Evolutionary conservation across 805 yeast genomes (phyloP), one percentile per base, ranked within the genome.

Genomic region (Maudiozyma barnettii): DNA sequence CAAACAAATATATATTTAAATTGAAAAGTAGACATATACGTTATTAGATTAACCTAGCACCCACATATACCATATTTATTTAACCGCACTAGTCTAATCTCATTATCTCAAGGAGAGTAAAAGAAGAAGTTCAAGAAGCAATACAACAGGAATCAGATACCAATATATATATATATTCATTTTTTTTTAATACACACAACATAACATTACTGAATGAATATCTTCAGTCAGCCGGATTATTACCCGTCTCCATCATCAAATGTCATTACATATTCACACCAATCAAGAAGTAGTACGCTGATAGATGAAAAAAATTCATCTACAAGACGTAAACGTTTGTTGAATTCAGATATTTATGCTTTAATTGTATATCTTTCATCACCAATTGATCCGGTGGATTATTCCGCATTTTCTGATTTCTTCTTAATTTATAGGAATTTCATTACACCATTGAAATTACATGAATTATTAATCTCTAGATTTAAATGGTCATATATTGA

Each of bases 361-460:
- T 63, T 82, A 18, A 64, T 82, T 9, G 78, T 77, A 8, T 79
- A 80, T 54, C 61, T 82, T 29, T 82, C 95, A 1, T 78, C 86
- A 10, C 90, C 93, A 5, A 77, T 57, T 19, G 68, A 79, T 48
- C 66, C 78, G 5, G 75, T 91, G 16, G 90, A 88, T 63, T 91
- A 91, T 63, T 77, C 79, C 51, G 73, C 84, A 37, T 68, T 90
- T 47, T 77, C 90, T 43, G 97, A 93, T 67, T 89, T 93, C 63
- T 86, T 91, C 62, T 73, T 91, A 44, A 81, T 95, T 1, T 90
- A 78, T 65, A 72, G 98, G 44, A 73, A 80, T 46, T 89, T 85
- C 60, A 68, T 83, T 36, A 68, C 78, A 16, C 64, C 82, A n/a
- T 60, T 68, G 16, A 74, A 77, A 12, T 71, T 91, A 16, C 66